phyloP scores from a whole-genome alignment of 1,284 basidiomycete species.

The Anthracocystis setariae region DNA sequence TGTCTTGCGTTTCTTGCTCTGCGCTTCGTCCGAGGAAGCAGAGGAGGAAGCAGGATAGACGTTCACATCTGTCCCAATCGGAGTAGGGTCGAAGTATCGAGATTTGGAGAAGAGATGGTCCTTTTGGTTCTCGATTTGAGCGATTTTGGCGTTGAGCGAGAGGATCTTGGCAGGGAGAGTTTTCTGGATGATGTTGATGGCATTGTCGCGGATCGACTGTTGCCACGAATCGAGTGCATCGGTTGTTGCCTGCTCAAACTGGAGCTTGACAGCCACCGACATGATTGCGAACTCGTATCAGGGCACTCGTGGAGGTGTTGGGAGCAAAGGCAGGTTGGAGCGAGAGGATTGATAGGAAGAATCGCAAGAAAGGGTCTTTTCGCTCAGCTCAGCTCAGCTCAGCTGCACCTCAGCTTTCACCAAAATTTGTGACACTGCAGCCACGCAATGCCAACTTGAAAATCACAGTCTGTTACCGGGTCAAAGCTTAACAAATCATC shows the following conservation, averaged over 20 bases:
- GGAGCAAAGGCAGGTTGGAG: neutral
- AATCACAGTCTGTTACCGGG: too few species aligned
- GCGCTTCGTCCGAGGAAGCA: neutral
- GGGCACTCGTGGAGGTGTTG: neutral
- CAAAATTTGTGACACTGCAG: too few species aligned
- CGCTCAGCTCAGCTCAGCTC: slow-evolving; percentile 4
- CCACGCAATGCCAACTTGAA: too few species aligned
- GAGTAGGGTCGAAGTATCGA: slow-evolving; percentile 29
- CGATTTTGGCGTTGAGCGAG: slow-evolving; percentile 37
- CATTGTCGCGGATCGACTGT: slow-evolving; percentile 31
- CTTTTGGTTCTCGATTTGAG: slow-evolving; percentile 24
- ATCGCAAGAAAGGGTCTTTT: neutral
- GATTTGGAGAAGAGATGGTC: slow-evolving; percentile 29
- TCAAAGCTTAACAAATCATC: slow-evolving; percentile 2
- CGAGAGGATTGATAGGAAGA: neutral
- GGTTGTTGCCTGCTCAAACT: slow-evolving; percentile 33
- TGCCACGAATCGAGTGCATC: slow-evolving; percentile 46
- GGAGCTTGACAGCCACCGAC: slow-evolving; percentile 41
- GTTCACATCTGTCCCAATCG: slow-evolving; percentile 20
- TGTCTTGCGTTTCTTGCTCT: slow-evolving; percentile 44
- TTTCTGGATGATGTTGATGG: slow-evolving; percentile 43
- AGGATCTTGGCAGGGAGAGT: slow-evolving; percentile 47
- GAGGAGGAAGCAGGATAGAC: slow-evolving; percentile 20
- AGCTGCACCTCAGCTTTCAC: neutral
- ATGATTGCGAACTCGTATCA: slow-evolving; percentile 11